A percentile compares a stretch with the other conserved stretches of the same genome.
These are phyloP conservation scores for Gentiana dahurica DNA, from an alignment of 257 asterid genomes.

Conservation along the genomic window DNA sequence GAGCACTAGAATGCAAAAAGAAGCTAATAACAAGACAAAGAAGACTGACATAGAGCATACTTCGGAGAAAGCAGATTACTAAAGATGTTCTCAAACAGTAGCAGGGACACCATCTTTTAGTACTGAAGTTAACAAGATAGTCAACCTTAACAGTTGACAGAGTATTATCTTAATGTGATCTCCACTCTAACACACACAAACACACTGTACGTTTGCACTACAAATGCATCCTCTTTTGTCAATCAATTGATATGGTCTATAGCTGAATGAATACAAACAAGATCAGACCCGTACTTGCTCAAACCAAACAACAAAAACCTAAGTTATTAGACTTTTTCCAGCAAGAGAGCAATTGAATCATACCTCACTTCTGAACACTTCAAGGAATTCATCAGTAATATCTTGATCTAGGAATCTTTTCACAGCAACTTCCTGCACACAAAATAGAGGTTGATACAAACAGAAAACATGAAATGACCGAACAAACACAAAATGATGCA, in stretches of 20 bases:
- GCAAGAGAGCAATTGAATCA: slow-evolving; percentile 9
- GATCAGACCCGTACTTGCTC: not conserved
- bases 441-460: slow-evolving; percentile 18
- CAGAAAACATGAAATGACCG: slow-evolving; percentile 5
- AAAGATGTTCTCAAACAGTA: not conserved
- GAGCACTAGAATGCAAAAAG: not conserved
- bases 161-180: not conserved
- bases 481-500: slow-evolving; percentile 6
- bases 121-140: not conserved
- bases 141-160: not conserved
- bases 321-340: not conserved
- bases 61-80: not conserved
- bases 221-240: not conserved
- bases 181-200: too few relatives aligned
- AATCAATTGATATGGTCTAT: not conserved
- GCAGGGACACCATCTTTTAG: not conserved
- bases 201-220: not conserved
- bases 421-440: slow-evolving; percentile 89
- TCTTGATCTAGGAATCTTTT: slow-evolving; percentile 91
- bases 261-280: too few relatives aligned
- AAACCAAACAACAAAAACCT: not conserved
- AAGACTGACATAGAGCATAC: too few relatives aligned
- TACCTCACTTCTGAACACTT: slow-evolving; percentile 98
- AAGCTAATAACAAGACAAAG: too few relatives aligned
- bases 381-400: slow-evolving; percentile 81